phyloP scores from a whole-genome alignment of 306 rosid genomes.

The Cyclanthera cordifolia region DNA sequence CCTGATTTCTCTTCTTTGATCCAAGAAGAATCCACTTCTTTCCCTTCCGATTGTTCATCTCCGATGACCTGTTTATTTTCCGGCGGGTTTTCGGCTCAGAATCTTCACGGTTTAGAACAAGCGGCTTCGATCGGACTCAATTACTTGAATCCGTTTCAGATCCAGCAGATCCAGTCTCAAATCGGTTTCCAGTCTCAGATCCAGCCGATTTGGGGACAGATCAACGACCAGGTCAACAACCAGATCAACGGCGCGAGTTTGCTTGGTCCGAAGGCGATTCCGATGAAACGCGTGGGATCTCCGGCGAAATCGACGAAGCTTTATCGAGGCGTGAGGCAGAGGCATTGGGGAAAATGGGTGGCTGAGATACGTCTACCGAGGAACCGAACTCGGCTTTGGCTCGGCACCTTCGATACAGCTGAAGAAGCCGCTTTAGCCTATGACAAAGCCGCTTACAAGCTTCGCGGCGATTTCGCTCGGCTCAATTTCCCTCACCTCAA shows the following conservation, averaged over 20 bases:
- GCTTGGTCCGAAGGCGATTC: constrained; percentile 44
- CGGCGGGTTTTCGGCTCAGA: constrained; percentile 28
- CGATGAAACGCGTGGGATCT: constrained; percentile 57
- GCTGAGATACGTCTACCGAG: constrained; percentile 94
- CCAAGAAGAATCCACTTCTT: constrained; percentile 14
- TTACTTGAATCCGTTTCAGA: constrained; percentile 50
- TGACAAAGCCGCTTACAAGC: constrained; percentile 88
- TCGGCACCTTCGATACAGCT: constrained; percentile 91
- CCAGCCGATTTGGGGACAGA: constrained; percentile 14
- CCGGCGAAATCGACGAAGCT: constrained; percentile 68
- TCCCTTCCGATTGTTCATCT: constrained; percentile 21
- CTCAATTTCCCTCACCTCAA: constrained; percentile 79
- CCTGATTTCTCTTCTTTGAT: constrained; percentile 11
- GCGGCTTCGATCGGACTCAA: constrained; percentile 46
- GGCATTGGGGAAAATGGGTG: constrained; percentile 99
- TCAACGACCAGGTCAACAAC: constrained; percentile 1
- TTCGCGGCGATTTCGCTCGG: constrained; percentile 86
- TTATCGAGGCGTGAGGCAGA: constrained; percentile 83
- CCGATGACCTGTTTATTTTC: constrained; percentile 33
- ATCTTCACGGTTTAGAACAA: constrained; percentile 30
- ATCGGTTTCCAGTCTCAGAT: constrained; percentile 32
- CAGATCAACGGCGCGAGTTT: constrained; percentile 26
- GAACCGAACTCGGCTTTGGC: constrained; percentile 93
- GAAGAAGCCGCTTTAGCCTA: constrained; percentile 98
- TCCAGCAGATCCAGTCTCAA: constrained; percentile 60